phyloP scores from a whole-genome alignment of 805 yeast species.

The Barnettozyma pratensis region DNA sequence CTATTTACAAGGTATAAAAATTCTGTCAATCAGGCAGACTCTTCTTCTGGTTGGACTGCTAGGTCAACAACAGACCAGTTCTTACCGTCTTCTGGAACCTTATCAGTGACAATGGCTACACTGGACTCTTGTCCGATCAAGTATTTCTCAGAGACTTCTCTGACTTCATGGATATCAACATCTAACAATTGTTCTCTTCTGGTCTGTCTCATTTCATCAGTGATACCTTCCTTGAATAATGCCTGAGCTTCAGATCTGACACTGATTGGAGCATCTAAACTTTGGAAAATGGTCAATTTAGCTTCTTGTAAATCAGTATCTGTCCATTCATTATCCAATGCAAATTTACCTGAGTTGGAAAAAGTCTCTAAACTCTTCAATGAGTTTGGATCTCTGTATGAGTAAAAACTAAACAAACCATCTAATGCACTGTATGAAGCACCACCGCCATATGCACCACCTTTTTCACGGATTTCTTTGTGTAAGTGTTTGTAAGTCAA shows the following conservation, averaged over 20 bases:
- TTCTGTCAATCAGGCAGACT: not conserved
- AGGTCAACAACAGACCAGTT: conserved; percentile 22
- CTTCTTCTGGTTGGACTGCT: not conserved
- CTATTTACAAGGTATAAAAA: no score
- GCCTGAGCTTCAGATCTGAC: conserved; percentile 72
- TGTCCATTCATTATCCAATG: conserved; percentile 46
- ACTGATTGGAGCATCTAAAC: conserved; percentile 84
- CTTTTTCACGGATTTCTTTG: conserved; percentile 86
- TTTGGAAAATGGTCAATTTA: conserved; percentile 84
- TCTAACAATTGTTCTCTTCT: conserved; percentile 73
- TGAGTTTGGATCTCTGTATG: conserved; percentile 93
- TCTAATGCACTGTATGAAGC: conserved; percentile 75
- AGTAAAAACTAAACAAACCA: conserved; percentile 76
- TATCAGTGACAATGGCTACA: conserved; percentile 43
- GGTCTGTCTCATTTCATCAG: conserved; percentile 72
- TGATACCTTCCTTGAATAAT: conserved; percentile 61
- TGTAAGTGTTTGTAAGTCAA: conserved; percentile 81
- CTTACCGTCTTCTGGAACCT: conserved; percentile 7
- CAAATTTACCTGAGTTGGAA: conserved; percentile 44
- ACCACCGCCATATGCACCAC: conserved; percentile 99
- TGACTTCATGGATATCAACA: conserved; percentile 57
- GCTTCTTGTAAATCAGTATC: conserved; percentile 77
- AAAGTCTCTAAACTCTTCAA: conserved; percentile 60
- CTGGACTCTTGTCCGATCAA: conserved; percentile 30
- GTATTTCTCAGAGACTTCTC: conserved; percentile 63